Base-by-base conservation (phyloP, 2,329 filamentous ascomycete genomes). In the Hypoxylon sp. region DNA sequence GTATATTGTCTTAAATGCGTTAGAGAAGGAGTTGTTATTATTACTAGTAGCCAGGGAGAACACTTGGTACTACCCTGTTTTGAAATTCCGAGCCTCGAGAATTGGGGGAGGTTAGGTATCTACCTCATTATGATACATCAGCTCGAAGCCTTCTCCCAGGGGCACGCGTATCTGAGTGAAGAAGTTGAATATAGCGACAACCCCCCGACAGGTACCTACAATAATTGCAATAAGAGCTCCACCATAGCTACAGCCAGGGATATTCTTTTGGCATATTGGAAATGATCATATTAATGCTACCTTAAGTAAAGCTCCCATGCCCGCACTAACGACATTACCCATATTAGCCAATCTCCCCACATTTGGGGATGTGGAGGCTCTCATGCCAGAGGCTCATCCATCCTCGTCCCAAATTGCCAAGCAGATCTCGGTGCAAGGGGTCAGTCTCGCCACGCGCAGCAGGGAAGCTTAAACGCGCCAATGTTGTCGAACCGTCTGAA, bases 261-360 rank as follows among this genome's bases (percentile, higher is more conserved):
- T 17, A 3, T 5, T 26, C 17, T 44, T 52, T 61, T 57, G 29
- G 31, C 24, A 57, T 59, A 60, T 52, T 67, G 22, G 35, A 3
- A 19, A 14, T 46, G 11, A 47, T 53, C 35, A 67, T 64, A 63
- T 63, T 54, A 54, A 69, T 69, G 44, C 53, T 57, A 67, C 63
- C 35, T 37, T 22, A 39, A 29, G 11, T 52, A 48, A 37, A 62
- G 26, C 35, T 53, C 10, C 24, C 19, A 31, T 33, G 17, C 42
- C 19, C 14, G 17, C 42, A 13, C 50, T 39, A 14, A 19, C 51
- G 37, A 71, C 39, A 73, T 74, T 74, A 74, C 10, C 72, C 72
- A 68, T 73, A 74, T 74, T 74, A 72, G 53, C 72, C 70, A 67
- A 63, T 64, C 58, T 67, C 61, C 55, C 65, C 65, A 55, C 62